Evolutionary conservation across 305 asterid genomes (phyloP).

Genomic region (Fraxinus xanthoxyloides): DNA sequence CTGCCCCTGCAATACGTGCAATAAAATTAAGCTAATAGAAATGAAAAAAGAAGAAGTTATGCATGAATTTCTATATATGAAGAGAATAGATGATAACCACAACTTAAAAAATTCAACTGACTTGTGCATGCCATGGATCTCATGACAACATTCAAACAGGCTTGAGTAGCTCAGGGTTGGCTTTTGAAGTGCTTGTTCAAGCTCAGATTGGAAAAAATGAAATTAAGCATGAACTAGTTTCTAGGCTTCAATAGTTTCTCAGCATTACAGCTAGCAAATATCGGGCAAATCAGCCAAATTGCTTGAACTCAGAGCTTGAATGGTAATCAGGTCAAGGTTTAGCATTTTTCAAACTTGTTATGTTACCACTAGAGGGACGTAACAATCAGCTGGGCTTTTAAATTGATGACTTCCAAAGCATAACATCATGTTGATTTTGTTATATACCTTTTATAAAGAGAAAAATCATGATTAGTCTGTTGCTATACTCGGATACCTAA

Average conservation of each 20-base stretch:
- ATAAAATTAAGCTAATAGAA: neutral
- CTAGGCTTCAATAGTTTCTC: neutral
- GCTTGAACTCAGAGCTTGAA: neutral
- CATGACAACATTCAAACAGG: neutral
- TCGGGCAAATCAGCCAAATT: neutral
- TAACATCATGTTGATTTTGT: neutral
- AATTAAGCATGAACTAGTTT: neutral
- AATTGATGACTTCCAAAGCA: neutral
- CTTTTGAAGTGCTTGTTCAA: neutral
- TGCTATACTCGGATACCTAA: neutral
- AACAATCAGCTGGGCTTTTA: neutral
- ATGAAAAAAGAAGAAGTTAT: slow-evolving; percentile 9
- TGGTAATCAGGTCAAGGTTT: neutral
- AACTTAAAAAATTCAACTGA: slow-evolving; percentile 4
- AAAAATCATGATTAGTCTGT: neutral
- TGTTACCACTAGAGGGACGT: neutral
- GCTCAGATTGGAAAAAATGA: neutral
- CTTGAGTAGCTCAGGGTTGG: neutral
- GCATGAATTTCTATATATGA: neutral
- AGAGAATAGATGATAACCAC: neutral
- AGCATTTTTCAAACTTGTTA: neutral
- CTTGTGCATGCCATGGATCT: slow-evolving; percentile 5
- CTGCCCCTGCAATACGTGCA: slow-evolving; percentile 65
- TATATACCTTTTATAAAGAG: neutral
- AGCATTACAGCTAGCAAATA: neutral